Base-by-base conservation (phyloP, 441 rosid genomes). In the Iberis amara region DNA sequence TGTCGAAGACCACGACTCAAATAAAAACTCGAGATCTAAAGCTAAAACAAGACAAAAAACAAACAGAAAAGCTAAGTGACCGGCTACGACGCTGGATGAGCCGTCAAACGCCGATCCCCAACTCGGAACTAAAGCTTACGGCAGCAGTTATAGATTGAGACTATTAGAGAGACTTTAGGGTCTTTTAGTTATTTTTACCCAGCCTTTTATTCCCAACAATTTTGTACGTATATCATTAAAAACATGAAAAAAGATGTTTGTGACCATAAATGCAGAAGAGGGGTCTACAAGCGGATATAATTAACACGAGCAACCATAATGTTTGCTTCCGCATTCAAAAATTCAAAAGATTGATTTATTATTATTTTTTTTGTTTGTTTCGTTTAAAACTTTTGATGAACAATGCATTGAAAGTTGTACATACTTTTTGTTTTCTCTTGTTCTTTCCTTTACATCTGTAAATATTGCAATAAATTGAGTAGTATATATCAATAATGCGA, bases 341-440 rank as follows among this genome's bases (percentile, higher is more conserved):
- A 5, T 59, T 54, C 42, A 59, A 59, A 53, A 35, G 52, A 33
- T 45, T 45, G 47, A 39, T 31, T 7, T 53, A 30, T 44, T 35
- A 36, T 39, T 11, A 30, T 5, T 27, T 28, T 39, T 10, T 28
- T 38, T 30, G 35, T 33, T 54, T 53, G 44, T 11, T 11, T 35
- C 15, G 46, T 55, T 48, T 48, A 6, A 56, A 30, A 64, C 45
- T 41, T 28, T 58, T 48, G 59, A 52, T 45, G 65, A 51, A 40
- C 50, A 63, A 50, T 50, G 70, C 70, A 65, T 65, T 65, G 65
- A 65, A 58, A 65, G 50, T 24, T 59, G 65, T 59, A 57, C 55
- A 31, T 57, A 31, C 60, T 41, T 65, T 57, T 18, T 18, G 21
- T 18, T 18, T 46, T 52, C 47, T 52, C 36, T 61, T 65, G 39